phyloP scores from a whole-genome alignment of 139 green algal genomes.

The Pseudopediastrum boryanum region DNA sequence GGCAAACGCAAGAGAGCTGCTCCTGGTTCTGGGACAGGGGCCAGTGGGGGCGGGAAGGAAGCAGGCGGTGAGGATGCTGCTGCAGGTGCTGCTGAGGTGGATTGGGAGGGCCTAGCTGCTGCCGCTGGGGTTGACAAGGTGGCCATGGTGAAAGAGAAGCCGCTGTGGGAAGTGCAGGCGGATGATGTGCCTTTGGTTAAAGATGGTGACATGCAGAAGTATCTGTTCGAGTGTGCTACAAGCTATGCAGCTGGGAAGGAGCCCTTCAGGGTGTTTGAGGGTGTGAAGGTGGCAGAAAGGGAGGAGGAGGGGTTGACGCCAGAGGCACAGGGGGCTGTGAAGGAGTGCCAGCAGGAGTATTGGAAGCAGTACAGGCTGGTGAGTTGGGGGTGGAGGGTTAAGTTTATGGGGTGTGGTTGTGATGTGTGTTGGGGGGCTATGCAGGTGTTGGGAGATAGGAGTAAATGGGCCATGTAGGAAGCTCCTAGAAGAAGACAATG shows the following conservation, averaged over 20 bases:
- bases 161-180: conserved; percentile 30
- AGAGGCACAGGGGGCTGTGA: neutral
- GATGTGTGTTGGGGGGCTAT: too few relatives aligned
- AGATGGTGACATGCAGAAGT: conserved; percentile 3
- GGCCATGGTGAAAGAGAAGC: neutral
- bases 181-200: neutral
- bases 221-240: conserved; percentile 2
- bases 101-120: too few relatives aligned
- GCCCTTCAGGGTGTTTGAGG: conserved; percentile 30
- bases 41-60: too few relatives aligned
- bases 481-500: too few relatives aligned
- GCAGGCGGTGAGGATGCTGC: neutral
- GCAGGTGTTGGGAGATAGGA: too few relatives aligned
- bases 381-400: too few relatives aligned
- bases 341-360: conserved; percentile 19
- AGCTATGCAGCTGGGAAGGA: conserved; percentile 32
- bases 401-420: too few relatives aligned
- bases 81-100: neutral
- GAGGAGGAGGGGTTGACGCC: neutral
- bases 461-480: too few relatives aligned
- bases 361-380: conserved; percentile 16
- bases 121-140: conserved; percentile 7
- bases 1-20: too few relatives aligned
- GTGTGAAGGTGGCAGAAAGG: neutral
- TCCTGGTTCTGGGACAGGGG: too few relatives aligned